Evolutionary conservation across 2,329 filamentous ascomycete species (phyloP).

Genomic region (Alternaria solani): DNA sequence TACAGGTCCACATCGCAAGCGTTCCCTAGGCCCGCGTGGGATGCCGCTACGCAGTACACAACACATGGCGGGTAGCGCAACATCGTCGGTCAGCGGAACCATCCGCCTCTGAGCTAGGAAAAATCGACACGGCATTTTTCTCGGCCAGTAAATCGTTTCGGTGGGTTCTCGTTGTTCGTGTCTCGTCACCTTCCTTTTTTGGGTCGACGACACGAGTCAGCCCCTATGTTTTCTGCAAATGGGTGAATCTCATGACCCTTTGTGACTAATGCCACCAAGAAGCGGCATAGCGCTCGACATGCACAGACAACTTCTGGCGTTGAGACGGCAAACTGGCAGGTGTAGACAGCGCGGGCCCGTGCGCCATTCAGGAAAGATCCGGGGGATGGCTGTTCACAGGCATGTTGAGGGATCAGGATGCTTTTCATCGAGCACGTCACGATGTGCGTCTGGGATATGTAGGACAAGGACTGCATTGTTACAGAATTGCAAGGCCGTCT

Average conservation of each 20-base stretch:
- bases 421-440: constrained; percentile 11
- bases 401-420: constrained; percentile 9
- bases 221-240: constrained; percentile 1
- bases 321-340: not conserved
- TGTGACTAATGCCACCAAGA: not conserved
- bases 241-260: constrained; percentile 1
- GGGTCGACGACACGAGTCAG: constrained; percentile 2
- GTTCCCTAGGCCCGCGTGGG: constrained; percentile 8
- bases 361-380: constrained; percentile 5
- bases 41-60: not conserved
- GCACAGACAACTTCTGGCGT: not conserved
- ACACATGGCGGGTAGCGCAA: constrained; percentile 6
- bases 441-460: constrained; percentile 1
- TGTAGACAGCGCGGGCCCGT: not conserved
- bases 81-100: constrained; percentile 1
- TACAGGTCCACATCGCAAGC: not conserved
- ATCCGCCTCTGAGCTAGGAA: not conserved
- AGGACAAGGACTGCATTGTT: not conserved
- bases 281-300: not conserved
- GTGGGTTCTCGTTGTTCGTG: not conserved
- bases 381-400: not conserved
- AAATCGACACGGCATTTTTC: constrained; percentile 7
- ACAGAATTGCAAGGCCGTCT: not conserved
- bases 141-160: not conserved
- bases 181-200: not conserved